Percentiles rank a stretch among this genome's conserved stretches.
These are phyloP conservation scores for Powellomyces hirtus DNA, from an alignment of 192 early-diverging fungal genomes.

Conservation along the genomic window DNA sequence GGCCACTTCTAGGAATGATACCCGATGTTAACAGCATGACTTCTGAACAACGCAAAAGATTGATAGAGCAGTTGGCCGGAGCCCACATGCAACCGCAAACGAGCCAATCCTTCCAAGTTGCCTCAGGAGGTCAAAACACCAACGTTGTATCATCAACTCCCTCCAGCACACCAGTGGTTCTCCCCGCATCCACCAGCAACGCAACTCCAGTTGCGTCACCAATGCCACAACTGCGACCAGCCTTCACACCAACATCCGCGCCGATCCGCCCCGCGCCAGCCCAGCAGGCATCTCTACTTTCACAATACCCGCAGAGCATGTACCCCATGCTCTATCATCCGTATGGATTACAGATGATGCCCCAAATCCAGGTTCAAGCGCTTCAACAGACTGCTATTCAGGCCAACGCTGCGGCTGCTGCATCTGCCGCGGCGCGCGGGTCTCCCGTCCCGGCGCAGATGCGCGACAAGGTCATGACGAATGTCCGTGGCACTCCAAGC, in stretches of 20 bases:
- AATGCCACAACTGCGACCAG: too few relatives aligned
- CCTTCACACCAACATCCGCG: background rate
- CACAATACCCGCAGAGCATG: background rate
- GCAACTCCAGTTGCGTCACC: too few relatives aligned
- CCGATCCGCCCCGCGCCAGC: background rate
- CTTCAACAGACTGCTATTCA: too few relatives aligned
- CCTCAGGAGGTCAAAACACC: too few relatives aligned
- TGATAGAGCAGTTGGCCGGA: background rate
- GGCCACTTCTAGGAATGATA: too few relatives aligned
- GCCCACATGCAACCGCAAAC: too few relatives aligned
- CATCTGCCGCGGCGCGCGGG: background rate
- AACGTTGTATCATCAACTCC: too few relatives aligned
- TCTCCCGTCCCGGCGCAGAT: background rate
- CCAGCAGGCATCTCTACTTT: background rate
- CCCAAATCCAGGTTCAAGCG: background rate
- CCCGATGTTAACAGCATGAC: background rate
- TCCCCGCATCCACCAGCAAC: too few relatives aligned
- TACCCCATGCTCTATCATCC: background rate
- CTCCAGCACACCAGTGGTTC: too few relatives aligned
- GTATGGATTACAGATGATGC: background rate
- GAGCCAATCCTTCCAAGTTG: too few relatives aligned
- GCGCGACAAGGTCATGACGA: too few relatives aligned
- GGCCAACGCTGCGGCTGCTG: too few relatives aligned
- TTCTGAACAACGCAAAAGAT: background rate
- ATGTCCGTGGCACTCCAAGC: background rate